phyloP scores from a whole-genome alignment of 495 filamentous ascomycete species.

The Eremomyces bilateralis region DNA sequence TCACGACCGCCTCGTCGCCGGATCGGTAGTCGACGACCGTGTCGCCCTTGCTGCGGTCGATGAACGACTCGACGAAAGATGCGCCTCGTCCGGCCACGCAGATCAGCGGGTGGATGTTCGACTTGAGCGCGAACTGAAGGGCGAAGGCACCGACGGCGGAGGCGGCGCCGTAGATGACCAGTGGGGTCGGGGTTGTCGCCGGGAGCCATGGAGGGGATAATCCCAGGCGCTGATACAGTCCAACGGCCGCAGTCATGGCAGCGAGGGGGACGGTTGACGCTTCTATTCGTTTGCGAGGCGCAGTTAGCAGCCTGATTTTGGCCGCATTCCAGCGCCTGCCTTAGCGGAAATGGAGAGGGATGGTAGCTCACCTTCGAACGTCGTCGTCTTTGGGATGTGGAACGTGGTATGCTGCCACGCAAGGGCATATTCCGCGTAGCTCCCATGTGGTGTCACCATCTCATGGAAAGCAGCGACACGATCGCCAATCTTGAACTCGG shows the following conservation, averaged over 20 bases:
- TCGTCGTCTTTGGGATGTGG: slow-evolving; percentile 37
- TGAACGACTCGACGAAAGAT: not conserved
- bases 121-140: not conserved
- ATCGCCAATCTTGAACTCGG: slow-evolving; percentile 42
- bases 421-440: slow-evolving; percentile 52
- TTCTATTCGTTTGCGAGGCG: no score
- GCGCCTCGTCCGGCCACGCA: not conserved
- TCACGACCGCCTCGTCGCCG: slow-evolving; percentile 1
- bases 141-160: not conserved
- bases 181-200: not conserved
- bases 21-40: not conserved
- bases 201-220: not conserved
- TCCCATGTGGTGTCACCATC: slow-evolving; percentile 30
- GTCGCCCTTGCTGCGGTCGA: not conserved
- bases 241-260: not conserved
- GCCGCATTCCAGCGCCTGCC: no score
- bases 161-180: not conserved
- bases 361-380: slow-evolving; percentile 58
- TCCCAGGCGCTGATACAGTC: not conserved
- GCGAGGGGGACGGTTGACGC: not conserved
- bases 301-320: no score
- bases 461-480: slow-evolving; percentile 52
- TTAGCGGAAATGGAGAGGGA: no score
- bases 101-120: not conserved
- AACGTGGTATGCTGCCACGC: slow-evolving; percentile 44